Evolutionary conservation across 306 rosid genomes (phyloP).

Genomic region (Trifolium repens): DNA sequence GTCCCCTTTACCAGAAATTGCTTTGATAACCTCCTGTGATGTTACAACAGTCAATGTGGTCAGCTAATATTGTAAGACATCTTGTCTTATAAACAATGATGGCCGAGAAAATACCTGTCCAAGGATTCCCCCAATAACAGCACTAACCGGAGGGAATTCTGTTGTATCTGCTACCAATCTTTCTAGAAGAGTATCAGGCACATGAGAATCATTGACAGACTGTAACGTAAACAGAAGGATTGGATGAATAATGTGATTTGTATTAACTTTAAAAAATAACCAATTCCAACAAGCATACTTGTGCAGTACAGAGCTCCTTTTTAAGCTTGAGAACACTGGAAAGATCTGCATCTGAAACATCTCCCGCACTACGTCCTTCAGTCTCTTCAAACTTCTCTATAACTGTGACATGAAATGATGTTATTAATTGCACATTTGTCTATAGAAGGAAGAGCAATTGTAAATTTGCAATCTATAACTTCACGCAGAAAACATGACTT

Average conservation of each 20-base stretch:
- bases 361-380: slow-evolving; percentile 70
- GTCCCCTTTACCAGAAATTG: slow-evolving; percentile 90
- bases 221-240: slow-evolving; percentile 43
- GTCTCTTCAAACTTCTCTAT: slow-evolving; percentile 83
- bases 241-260: neutral
- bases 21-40: slow-evolving; percentile 90
- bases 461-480: neutral
- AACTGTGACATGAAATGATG: slow-evolving; percentile 51
- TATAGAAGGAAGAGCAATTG: neutral
- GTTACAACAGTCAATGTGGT: slow-evolving; percentile 13
- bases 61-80: neutral
- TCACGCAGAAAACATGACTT: neutral
- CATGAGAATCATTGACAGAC: slow-evolving; percentile 74
- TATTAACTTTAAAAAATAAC: neutral
- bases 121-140: slow-evolving; percentile 88
- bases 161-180: slow-evolving; percentile 62
- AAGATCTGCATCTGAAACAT: slow-evolving; percentile 69
- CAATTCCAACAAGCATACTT: slow-evolving; percentile 52
- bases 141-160: slow-evolving; percentile 98
- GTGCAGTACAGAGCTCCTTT: slow-evolving; percentile 72
- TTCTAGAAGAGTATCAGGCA: slow-evolving; percentile 73
- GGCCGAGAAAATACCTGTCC: slow-evolving; percentile 70
- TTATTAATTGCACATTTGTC: neutral
- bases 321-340: slow-evolving; percentile 70
- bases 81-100: neutral